These are phyloP conservation scores for Rhipidocladum racemiflorum DNA, from an alignment of 176 grass and related monocot genomes.

Conservation along the genomic window DNA sequence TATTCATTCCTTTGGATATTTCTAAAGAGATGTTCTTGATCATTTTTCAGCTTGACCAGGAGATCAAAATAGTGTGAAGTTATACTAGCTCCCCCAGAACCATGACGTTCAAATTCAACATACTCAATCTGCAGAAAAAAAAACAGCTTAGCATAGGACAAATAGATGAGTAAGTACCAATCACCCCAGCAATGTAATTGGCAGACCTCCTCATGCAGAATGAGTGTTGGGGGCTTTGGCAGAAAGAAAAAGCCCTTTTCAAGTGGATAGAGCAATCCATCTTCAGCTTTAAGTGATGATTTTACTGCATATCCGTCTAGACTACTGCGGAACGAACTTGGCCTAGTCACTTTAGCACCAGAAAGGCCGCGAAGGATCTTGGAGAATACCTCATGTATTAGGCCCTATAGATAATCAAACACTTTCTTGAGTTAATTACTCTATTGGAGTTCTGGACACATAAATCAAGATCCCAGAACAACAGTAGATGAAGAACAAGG, in stretches of 20 bases:
- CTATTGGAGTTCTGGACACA: slow-evolving; percentile 8
- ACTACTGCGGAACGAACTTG: slow-evolving; percentile 78
- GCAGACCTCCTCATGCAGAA: slow-evolving; percentile 92
- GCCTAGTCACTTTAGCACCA: slow-evolving; percentile 90
- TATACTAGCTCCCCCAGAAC: slow-evolving; percentile 68
- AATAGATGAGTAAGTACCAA: slow-evolving; percentile 9
- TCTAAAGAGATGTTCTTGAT: slow-evolving; percentile 83
- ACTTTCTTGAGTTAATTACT: slow-evolving; percentile 4
- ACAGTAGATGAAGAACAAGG: neutral
- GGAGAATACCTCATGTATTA: slow-evolving; percentile 91
- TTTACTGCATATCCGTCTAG: slow-evolving; percentile 97
- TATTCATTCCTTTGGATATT: slow-evolving; percentile 86
- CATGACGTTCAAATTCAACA: slow-evolving; percentile 85
- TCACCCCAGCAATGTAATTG: slow-evolving; percentile 10
- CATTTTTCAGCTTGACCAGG: slow-evolving; percentile 77
- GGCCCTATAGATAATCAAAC: slow-evolving; percentile 50
- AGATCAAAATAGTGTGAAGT: slow-evolving; percentile 86
- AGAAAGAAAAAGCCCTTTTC: slow-evolving; percentile 99
- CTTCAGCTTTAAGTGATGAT: slow-evolving; percentile 99
- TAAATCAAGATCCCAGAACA: neutral
- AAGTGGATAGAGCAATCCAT: slow-evolving; percentile 90
- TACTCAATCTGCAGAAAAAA: slow-evolving; percentile 64
- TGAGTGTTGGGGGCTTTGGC: slow-evolving; percentile 95
- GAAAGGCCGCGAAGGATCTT: slow-evolving; percentile 87
- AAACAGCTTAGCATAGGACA: slow-evolving; percentile 10